Evolutionary conservation across 106 monocot species (phyloP).

Genomic region (Triglochin maritima): DNA sequence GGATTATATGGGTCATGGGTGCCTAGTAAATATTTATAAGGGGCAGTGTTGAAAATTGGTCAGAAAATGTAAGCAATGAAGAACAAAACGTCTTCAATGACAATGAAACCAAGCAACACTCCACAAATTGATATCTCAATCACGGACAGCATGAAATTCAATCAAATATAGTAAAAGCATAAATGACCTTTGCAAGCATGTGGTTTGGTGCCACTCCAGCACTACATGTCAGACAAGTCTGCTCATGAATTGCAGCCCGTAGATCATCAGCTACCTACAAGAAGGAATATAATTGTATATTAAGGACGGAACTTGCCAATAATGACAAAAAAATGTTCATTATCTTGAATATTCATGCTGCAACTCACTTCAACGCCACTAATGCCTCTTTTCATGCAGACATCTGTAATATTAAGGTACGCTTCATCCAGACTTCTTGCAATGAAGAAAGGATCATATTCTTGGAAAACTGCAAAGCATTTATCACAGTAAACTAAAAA

Average conservation of each 20-base stretch:
- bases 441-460: slow-evolving; percentile 79
- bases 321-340: neutral
- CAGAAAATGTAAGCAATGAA: neutral
- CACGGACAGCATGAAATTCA: neutral
- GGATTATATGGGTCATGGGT: no score
- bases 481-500: slow-evolving; percentile 1
- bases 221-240: slow-evolving; percentile 96
- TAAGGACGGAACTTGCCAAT: neutral
- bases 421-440: slow-evolving; percentile 94
- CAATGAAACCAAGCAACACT: neutral
- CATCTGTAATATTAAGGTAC: slow-evolving; percentile 71
- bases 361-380: slow-evolving; percentile 62
- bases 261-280: slow-evolving; percentile 76
- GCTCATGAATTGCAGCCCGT: slow-evolving; percentile 59
- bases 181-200: slow-evolving; percentile 80
- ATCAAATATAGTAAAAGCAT: neutral
- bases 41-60: neutral
- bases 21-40: no score
- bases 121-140: neutral
- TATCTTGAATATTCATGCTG: neutral
- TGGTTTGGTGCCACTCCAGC: slow-evolving; percentile 92
- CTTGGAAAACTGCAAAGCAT: slow-evolving; percentile 44
- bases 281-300: slow-evolving; percentile 3
- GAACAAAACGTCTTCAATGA: neutral
- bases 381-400: slow-evolving; percentile 49